These are phyloP conservation scores for Waltergamsia citrina DNA, from an alignment of 2,329 filamentous ascomycete genomes.

Conservation along the genomic window DNA sequence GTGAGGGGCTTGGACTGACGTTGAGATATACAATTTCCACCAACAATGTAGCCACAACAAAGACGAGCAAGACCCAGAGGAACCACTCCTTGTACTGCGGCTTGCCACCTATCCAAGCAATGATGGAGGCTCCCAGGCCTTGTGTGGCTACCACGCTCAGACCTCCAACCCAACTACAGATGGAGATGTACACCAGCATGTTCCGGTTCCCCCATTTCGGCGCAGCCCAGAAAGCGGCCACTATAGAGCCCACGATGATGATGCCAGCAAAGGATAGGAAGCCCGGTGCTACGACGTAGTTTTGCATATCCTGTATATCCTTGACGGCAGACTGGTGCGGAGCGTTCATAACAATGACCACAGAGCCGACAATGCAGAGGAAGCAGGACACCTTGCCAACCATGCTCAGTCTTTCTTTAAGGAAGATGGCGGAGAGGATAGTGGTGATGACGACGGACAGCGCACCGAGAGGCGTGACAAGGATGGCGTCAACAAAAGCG, in stretches of 20 bases:
- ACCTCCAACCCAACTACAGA: conserved; percentile 91
- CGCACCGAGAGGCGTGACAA: conserved; percentile 87
- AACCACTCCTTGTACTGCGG: conserved; percentile 98
- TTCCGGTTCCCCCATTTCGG: conserved; percentile 91
- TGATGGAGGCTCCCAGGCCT: conserved; percentile 81
- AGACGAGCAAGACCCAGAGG: conserved; percentile 81
- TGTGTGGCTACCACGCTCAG: conserved; percentile 93
- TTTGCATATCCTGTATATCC: conserved; percentile 87
- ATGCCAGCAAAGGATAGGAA: conserved; percentile 81
- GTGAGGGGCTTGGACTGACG: conserved; percentile 48
- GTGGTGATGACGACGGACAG: conserved; percentile 89
- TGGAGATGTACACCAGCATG: conserved; percentile 95
- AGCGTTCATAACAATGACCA: conserved; percentile 91
- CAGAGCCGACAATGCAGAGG: conserved; percentile 84
- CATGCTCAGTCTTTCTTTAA: conserved; percentile 91
- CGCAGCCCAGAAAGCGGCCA: conserved; percentile 71
- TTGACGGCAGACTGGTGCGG: conserved; percentile 76
- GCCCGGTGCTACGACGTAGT: conserved; percentile 74
- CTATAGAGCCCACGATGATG: conserved; percentile 61
- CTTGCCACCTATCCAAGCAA: conserved; percentile 69
- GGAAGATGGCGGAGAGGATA: conserved; percentile 83
- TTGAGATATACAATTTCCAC: conserved; percentile 96
- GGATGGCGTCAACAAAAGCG: conserved; percentile 90
- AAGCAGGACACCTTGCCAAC: conserved; percentile 96
- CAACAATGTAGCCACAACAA: conserved; percentile 79